Percentiles rank a stretch among this genome's conserved stretches.
These are phyloP conservation scores for Klebsormidium nitens DNA, from an alignment of 139 green algal genomes.

Conservation along the genomic window DNA sequence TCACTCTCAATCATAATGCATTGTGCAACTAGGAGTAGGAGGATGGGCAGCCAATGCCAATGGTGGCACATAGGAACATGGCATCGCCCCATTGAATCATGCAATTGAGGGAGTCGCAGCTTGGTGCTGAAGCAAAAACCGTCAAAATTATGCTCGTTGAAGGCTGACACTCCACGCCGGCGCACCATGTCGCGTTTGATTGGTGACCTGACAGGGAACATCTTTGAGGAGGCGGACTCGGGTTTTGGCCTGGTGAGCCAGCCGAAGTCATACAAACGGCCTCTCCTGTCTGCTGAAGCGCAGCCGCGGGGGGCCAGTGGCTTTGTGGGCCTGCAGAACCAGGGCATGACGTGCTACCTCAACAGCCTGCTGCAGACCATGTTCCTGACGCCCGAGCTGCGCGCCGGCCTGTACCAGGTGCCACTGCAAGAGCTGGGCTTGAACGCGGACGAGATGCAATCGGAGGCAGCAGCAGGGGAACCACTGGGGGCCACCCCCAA, in stretches of 20 bases:
- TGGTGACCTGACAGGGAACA: neutral
- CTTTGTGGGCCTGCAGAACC: slow-evolving; percentile 93
- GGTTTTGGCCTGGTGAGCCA: neutral
- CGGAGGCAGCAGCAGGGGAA: neutral
- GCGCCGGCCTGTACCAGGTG: slow-evolving; percentile 89
- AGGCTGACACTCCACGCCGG: too few relatives aligned
- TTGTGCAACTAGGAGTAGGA: too few relatives aligned
- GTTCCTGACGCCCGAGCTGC: slow-evolving; percentile 80
- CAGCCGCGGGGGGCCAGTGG: slow-evolving; percentile 56
- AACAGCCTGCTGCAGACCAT: slow-evolving; percentile 94
- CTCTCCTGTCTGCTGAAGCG: neutral
- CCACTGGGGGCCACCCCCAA: neutral
- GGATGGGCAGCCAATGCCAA: too few relatives aligned
- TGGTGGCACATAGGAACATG: too few relatives aligned
- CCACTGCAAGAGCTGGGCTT: slow-evolving; percentile 52
- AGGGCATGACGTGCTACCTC: slow-evolving; percentile 96
- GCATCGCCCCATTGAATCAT: too few relatives aligned
- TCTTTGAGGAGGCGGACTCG: neutral
- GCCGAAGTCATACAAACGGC: neutral
- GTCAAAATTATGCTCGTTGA: too few relatives aligned
- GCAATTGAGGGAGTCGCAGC: too few relatives aligned
- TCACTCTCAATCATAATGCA: too few relatives aligned
- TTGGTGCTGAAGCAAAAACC: too few relatives aligned
- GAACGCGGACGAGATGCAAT: slow-evolving; percentile 51
- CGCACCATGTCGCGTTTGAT: too few relatives aligned